phyloP scores from a whole-genome alignment of 495 filamentous ascomycete genomes.

The Penicillium diatomitis region DNA sequence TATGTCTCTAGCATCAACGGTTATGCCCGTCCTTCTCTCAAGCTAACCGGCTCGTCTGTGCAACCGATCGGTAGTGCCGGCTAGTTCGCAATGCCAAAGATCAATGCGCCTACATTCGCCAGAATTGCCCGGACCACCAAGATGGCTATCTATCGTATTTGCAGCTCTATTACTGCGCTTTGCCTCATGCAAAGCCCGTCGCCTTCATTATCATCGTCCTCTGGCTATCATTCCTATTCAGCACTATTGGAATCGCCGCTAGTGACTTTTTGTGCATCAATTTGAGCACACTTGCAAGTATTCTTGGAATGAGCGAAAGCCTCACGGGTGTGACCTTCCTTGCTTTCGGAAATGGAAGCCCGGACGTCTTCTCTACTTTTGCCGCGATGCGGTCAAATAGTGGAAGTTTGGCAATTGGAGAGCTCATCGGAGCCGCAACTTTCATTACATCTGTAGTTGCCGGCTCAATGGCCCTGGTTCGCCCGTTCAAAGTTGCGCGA shows the following conservation, averaged over 20 bases:
- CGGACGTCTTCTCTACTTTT: conserved; percentile 97
- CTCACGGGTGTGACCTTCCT: conserved; percentile 95
- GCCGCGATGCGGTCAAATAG: conserved; percentile 96
- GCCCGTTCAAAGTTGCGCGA: conserved; percentile 83
- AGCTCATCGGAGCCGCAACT: conserved; percentile 87
- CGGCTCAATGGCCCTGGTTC: conserved; percentile 93
- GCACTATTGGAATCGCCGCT: conserved; percentile 95
- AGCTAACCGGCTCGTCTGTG: conserved; percentile 16
- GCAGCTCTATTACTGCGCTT: conserved; percentile 79
- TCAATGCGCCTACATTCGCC: conserved; percentile 77
- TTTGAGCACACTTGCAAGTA: conserved; percentile 78
- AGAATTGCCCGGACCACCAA: conserved; percentile 81
- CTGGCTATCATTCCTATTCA: conserved; percentile 90
- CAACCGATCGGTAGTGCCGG: conserved; percentile 52
- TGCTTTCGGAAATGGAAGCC: conserved; percentile 97
- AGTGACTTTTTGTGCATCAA: conserved; percentile 98
- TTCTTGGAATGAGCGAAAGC: conserved; percentile 90
- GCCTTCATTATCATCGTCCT: conserved; percentile 67
- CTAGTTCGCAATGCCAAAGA: conserved; percentile 65
- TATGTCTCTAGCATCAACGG: neutral
- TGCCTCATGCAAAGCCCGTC: conserved; percentile 59
- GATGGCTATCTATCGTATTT: conserved; percentile 86
- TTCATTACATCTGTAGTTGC: conserved; percentile 97
- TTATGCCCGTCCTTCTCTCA: conserved; percentile 7
- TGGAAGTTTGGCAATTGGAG: conserved; percentile 89